Base-by-base conservation (phyloP, 2,329 filamentous ascomycete species). In the Cordyceps javanica region DNA sequence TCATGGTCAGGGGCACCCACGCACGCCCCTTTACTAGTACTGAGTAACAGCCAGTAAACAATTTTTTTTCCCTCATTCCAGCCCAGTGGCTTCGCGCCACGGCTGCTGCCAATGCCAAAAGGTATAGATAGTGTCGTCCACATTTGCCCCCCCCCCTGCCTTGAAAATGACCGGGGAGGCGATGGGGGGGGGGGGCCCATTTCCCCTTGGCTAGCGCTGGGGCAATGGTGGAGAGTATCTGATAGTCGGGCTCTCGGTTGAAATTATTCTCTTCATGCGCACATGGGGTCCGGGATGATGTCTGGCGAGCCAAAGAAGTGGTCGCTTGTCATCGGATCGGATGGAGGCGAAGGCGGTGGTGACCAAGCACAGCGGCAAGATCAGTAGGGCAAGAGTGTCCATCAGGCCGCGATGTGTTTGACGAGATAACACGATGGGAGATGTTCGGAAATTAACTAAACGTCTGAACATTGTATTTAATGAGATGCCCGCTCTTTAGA, bases 281-380 rank as follows among this genome's bases (percentile, higher is more conserved):
- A 54, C 51, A 54, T 54, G 50, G 50, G 23, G 50, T 44, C 48
- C 39, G 26, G 48, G 48, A 38, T 34, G 28, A 28, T 28, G n/a
- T n/a, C n/a, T n/a, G n/a, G n/a, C n/a, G n/a, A n/a, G n/a, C n/a
- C n/a, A n/a, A n/a, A n/a, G n/a, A n/a, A n/a, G n/a, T n/a, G n/a
- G n/a, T n/a, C n/a, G n/a, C n/a, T 8, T 52, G 36, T 52, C 49
- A 52, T 54, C 51, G 39, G 51, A 54, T 54, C 51, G 51, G 26
- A 32, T 26, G 28, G 38, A 42, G 25, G 26, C 26, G 50, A 42
- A 26, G 38, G n/a, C n/a, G n/a, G n/a, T n/a, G n/a, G n/a, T n/a
- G n/a, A n/a, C n/a, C n/a, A n/a, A n/a, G n/a, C n/a, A 39, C 21
- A 23, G 16, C 42, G 30, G 45, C 14, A 41, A n/a, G 19, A 34